These are phyloP conservation scores for Nasturtium officinale DNA, from an alignment of 345 rosid species.

Conservation along the genomic window DNA sequence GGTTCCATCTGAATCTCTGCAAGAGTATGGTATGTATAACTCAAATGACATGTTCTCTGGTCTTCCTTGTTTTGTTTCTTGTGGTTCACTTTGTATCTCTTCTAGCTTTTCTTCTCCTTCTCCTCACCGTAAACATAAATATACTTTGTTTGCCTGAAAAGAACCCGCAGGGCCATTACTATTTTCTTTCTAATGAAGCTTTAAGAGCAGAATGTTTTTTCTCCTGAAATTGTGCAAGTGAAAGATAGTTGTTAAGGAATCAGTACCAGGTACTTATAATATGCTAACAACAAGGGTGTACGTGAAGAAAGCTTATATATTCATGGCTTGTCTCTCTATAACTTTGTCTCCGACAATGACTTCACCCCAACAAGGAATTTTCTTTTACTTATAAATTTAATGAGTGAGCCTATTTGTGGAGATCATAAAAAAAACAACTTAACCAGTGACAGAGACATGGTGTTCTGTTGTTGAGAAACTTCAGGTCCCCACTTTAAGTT, in stretches of 20 bases:
- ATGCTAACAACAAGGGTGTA: slow-evolving; percentile 12
- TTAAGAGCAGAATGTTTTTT: neutral
- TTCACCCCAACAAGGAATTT: neutral
- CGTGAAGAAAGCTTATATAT: slow-evolving; percentile 16
- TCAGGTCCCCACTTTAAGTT: slow-evolving; percentile 25
- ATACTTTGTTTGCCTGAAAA: neutral
- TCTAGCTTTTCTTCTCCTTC: slow-evolving; percentile 3
- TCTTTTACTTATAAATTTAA: neutral
- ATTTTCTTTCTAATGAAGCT: slow-evolving; percentile 7
- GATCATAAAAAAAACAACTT: slow-evolving; percentile 18
- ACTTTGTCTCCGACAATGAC: slow-evolving; percentile 11
- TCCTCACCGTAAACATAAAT: neutral
- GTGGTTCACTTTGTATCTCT: slow-evolving; percentile 9
- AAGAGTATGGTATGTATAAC: slow-evolving; percentile 22
- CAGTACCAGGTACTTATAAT: slow-evolving; percentile 23
- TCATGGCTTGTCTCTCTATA: slow-evolving; percentile 6
- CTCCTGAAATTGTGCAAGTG: neutral
- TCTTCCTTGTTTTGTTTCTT: slow-evolving; percentile 7
- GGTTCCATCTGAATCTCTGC: slow-evolving; percentile 43
- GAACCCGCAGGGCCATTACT: neutral
- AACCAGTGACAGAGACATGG: slow-evolving; percentile 11
- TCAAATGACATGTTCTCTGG: slow-evolving; percentile 19
- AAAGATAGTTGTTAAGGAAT: slow-evolving; percentile 17
- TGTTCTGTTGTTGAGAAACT: slow-evolving; percentile 30
- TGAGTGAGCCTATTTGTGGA: slow-evolving; percentile 2